phyloP scores from a whole-genome alignment of 768 basidiomycete genomes.

The Auricularia heimuer region DNA sequence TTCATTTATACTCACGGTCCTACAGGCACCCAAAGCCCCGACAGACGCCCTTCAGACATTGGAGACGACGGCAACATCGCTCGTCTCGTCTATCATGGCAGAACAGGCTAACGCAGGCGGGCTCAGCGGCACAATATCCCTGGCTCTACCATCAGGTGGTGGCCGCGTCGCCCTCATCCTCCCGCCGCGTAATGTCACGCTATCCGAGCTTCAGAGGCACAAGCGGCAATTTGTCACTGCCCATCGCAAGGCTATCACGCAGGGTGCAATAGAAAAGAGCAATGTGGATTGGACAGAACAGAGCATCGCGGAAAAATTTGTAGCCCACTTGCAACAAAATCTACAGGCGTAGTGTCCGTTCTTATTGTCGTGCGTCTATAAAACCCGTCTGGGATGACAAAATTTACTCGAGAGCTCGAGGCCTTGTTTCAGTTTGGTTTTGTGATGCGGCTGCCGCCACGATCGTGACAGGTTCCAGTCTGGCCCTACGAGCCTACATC shows the following conservation, averaged over 20 bases:
- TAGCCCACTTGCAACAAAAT: slow-evolving; percentile 62
- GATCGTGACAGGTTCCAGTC: not conserved
- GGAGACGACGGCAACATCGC: slow-evolving; percentile 61
- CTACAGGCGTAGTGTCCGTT: slow-evolving; percentile 15
- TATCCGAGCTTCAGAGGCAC: slow-evolving; percentile 79
- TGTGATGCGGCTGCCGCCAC: not conserved
- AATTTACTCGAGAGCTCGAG: too few relatives aligned
- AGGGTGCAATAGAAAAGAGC: slow-evolving; percentile 72
- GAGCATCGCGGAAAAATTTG: slow-evolving; percentile 61
- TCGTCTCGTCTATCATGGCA: slow-evolving; percentile 64
- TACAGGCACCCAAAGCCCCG: slow-evolving; percentile 70
- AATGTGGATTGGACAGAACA: slow-evolving; percentile 67
- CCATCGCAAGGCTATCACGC: slow-evolving; percentile 81
- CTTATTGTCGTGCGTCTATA: too few relatives aligned
- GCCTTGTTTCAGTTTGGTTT: too few relatives aligned
- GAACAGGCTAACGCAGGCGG: slow-evolving; percentile 46
- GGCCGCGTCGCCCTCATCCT: slow-evolving; percentile 42
- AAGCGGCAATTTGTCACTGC: slow-evolving; percentile 87
- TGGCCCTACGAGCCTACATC: too few relatives aligned
- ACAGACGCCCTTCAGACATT: slow-evolving; percentile 79
- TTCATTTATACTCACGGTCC: not conserved
- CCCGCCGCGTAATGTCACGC: slow-evolving; percentile 61
- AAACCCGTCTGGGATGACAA: too few relatives aligned
- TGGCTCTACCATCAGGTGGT: slow-evolving; percentile 33
- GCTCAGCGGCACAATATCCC: slow-evolving; percentile 41